Conservation (phyloP, 2,329 filamentous ascomycete genomes). For the Periconia sp. region DNA sequence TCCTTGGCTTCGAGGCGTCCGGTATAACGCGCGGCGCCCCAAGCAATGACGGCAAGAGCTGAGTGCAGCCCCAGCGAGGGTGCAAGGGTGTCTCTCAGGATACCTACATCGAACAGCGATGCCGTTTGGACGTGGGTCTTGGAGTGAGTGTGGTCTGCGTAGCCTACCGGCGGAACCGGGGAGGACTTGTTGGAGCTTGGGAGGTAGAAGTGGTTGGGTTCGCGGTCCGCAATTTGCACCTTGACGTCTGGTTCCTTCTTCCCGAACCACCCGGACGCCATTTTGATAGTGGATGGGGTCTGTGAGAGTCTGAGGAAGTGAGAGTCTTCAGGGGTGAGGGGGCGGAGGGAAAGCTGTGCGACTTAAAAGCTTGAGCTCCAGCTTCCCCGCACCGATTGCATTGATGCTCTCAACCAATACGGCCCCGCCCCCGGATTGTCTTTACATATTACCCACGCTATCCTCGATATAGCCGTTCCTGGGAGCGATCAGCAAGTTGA, state of each 20-base stretch:
- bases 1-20: conserved; percentile 63
- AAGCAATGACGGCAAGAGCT: conserved; percentile 55
- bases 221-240: conserved; percentile 33
- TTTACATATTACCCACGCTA: neutral
- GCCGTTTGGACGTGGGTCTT: conserved; percentile 33
- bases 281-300: conserved; percentile 9
- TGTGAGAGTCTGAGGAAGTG: neutral
- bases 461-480: neutral
- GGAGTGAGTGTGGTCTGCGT: conserved; percentile 35
- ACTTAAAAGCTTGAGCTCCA: conserved; percentile 11
- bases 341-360: conserved; percentile 8
- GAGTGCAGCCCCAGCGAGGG: conserved; percentile 59
- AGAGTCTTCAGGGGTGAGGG: conserved; percentile 4
- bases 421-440: conserved; percentile 8
- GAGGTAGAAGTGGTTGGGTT: conserved; percentile 38
- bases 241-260: conserved; percentile 32
- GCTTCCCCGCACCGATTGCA: conserved; percentile 12
- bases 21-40: conserved; percentile 54
- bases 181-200: conserved; percentile 23
- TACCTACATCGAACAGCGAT: conserved; percentile 49
- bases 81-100: conserved; percentile 56
- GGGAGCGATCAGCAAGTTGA: neutral
- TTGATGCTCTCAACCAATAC: conserved; percentile 3
- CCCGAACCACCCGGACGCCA: conserved; percentile 34
- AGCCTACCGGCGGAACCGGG: conserved; percentile 5